phyloP scores from a whole-genome alignment of 164 flowering plant species.

The Vitis cinerea region DNA sequence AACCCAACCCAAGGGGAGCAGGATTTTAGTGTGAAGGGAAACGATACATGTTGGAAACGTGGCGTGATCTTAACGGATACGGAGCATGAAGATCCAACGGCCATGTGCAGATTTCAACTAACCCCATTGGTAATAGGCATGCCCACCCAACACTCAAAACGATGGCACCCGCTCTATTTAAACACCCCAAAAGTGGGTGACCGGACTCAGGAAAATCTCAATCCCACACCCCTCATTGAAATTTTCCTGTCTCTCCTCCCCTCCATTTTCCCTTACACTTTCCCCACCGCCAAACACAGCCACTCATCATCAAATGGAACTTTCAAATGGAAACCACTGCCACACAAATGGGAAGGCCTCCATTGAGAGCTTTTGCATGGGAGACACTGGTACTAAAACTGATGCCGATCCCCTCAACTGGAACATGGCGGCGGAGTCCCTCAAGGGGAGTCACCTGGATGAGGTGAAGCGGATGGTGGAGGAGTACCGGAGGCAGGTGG shows the following conservation, averaged over 20 bases:
- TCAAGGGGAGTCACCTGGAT: slow-evolving; percentile 63
- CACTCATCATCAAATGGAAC: too few relatives aligned
- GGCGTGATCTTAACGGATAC: slow-evolving; percentile 16
- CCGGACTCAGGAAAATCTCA: slow-evolving; percentile 27
- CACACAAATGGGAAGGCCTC: too few relatives aligned
- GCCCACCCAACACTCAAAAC: slow-evolving; percentile 20
- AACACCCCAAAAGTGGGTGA: slow-evolving; percentile 3
- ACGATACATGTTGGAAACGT: slow-evolving; percentile 10
- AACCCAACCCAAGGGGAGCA: neutral
- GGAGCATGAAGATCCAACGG: slow-evolving; percentile 29
- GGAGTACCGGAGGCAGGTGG: slow-evolving; percentile 40
- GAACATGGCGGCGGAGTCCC: slow-evolving; percentile 49
- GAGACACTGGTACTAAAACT: neutral
- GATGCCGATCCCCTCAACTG: slow-evolving; percentile 48
- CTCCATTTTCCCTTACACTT: neutral
- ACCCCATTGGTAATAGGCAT: slow-evolving; percentile 23
- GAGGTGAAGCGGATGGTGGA: slow-evolving; percentile 64
- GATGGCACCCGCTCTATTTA: slow-evolving; percentile 20
- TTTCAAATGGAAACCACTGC: too few relatives aligned
- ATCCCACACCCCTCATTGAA: neutral
- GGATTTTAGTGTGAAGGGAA: too few relatives aligned
- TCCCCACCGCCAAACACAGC: too few relatives aligned
- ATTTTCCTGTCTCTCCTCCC: slow-evolving; percentile 5
- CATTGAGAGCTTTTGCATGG: neutral
- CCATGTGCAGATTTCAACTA: slow-evolving; percentile 27